Conservation (phyloP, 2,329 filamentous ascomycete species). For the Metarhizium brunneum region DNA sequence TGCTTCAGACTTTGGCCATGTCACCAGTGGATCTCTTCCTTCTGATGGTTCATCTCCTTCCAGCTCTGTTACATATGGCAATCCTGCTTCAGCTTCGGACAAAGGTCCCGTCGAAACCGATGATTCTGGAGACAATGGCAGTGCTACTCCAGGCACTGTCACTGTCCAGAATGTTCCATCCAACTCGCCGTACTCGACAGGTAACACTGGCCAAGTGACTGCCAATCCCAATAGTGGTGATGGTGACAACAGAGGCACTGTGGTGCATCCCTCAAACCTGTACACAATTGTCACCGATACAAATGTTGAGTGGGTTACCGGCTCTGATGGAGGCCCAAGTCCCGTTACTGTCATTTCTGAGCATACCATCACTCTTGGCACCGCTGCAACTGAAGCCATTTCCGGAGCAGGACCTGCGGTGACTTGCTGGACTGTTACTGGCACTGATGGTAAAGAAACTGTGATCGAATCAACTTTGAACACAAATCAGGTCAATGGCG, state of each 20-base stretch:
- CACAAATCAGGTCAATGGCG: constrained; percentile 1
- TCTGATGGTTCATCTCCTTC: constrained; percentile 11
- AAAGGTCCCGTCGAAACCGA: constrained; percentile 10
- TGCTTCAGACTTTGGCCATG: constrained; percentile 2
- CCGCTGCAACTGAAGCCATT: constrained; percentile 1
- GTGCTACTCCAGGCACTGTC: constrained; percentile 4
- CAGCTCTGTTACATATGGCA: constrained; percentile 8
- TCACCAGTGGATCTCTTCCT: constrained; percentile 7
- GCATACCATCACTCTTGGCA: constrained; percentile 13
- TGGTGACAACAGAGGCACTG: background rate
- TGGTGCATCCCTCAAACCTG: constrained; percentile 1
- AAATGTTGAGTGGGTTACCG: constrained; percentile 12
- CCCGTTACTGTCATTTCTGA: constrained; percentile 13
- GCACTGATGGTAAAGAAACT: constrained; percentile 17
- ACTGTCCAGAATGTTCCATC: background rate
- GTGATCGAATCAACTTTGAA: constrained; percentile 21
- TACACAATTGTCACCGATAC: constrained; percentile 16
- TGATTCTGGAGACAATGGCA: constrained; percentile 8
- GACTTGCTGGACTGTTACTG: constrained; percentile 12
- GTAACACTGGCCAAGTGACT: constrained; percentile 2
- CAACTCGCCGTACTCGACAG: background rate
- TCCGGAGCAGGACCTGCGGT: constrained; percentile 5
- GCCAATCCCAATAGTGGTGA: background rate
- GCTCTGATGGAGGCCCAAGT: constrained; percentile 8
- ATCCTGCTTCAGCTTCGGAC: constrained; percentile 8